Evolutionary conservation across 75 land plant genomes (phyloP), one percentile per base, ranked within the genome.

Genomic region (Sequoiadendron giganteum): DNA sequence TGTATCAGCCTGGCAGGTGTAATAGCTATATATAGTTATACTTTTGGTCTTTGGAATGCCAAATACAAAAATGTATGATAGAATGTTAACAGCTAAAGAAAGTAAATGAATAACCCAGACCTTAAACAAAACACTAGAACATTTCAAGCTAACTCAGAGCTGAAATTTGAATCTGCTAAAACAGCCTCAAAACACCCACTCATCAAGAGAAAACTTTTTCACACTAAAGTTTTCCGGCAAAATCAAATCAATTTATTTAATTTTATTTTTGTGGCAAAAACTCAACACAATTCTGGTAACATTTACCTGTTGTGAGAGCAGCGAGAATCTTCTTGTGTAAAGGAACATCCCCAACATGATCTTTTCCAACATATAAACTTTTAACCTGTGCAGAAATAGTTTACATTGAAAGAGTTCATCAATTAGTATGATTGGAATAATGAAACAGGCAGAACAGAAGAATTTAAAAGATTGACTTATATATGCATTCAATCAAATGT

Each of bases 231-330:
- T 19, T 42, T 8, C 28, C 45, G 49, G 38, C 8, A 39, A 43
- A 82, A 40, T 9, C 10, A 1, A 28, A 82, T 43, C 43, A 82
- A 43, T 25, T 36, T 79, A 10, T 82, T 82, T 42, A 45, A 82
- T 34, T 32, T 75, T 34, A 75, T 75, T 13, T 25, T 8, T 75
- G 38, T 34, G 34, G 77, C 77, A 25, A 34, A 34, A 34, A 34
- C 9, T 75, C 16, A 34, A 75, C 38, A 75, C 38, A 75, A 34
- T 11, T 32, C 32, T 75, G 36, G 36, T 32, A 73, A 32, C 36
- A 88, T 90, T 89, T 83, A 95, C 99, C 99, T 90, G 99, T 98
- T 84, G 99, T 96, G 43, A 98, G 96, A 48, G 90, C 99, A 86
- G 99, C 99, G 86, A 95, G 94, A 87, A 98, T 93, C 86, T 98